These are phyloP conservation scores for Penicillium paneum DNA, from an alignment of 2,329 filamentous ascomycete species.

Conservation along the genomic window DNA sequence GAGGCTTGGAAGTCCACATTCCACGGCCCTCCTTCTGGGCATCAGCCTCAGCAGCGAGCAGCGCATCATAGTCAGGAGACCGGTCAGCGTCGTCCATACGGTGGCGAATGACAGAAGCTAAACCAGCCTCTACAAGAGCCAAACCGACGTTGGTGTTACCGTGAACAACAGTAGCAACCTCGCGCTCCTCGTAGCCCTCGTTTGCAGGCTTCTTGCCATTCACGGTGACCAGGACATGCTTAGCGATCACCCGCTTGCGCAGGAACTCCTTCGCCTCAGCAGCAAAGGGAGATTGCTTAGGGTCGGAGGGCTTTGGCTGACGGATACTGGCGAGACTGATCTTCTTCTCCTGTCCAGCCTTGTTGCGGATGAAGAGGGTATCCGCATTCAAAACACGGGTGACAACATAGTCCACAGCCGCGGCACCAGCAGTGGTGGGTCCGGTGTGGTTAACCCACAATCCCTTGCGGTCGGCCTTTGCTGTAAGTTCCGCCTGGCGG, in stretches of 20 bases:
- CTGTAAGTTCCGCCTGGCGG: constrained; percentile 80
- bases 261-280: constrained; percentile 96
- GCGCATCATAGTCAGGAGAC: constrained; percentile 81
- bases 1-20: constrained; percentile 88
- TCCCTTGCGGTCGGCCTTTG: constrained; percentile 71
- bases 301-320: constrained; percentile 84
- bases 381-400: constrained; percentile 84
- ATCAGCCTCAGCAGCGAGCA: constrained; percentile 45
- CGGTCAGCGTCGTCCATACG: constrained; percentile 91
- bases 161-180: constrained; percentile 82
- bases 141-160: constrained; percentile 86
- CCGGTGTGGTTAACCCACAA: constrained; percentile 78
- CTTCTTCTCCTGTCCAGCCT: constrained; percentile 80
- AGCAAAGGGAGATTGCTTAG: constrained; percentile 80
- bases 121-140: constrained; percentile 83
- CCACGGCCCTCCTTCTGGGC: constrained; percentile 88
- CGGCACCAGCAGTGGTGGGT: constrained; percentile 57
- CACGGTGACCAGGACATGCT: constrained; percentile 84
- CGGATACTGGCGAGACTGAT: constrained; percentile 90
- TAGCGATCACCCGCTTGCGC: constrained; percentile 89
- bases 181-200: constrained; percentile 89
- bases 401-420: constrained; percentile 72
- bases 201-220: constrained; percentile 87
- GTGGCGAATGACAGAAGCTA: constrained; percentile 90
- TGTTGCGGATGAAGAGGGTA: constrained; percentile 80